Percentiles rank a stretch among this genome's conserved stretches.
phyloP scores from a whole-genome alignment of 169 alveolate genomes.

The Eimeria zaria region DNA sequence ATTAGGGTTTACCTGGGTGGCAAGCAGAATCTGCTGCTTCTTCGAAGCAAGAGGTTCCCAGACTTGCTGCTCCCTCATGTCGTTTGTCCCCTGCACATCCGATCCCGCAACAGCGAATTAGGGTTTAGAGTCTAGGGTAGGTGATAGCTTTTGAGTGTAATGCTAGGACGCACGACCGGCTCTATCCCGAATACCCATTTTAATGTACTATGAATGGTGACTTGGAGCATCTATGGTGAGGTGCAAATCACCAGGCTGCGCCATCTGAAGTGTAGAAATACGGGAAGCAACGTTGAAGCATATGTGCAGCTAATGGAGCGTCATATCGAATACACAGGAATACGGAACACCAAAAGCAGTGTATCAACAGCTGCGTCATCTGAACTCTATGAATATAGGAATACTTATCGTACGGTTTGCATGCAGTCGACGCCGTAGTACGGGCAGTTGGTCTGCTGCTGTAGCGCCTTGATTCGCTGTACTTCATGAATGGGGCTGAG shows the following conservation, averaged over 20 bases:
- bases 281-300: too few relatives aligned
- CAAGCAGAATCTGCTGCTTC: constrained; percentile 97
- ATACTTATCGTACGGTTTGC: constrained; percentile 85
- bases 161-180: not conserved
- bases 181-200: too few relatives aligned
- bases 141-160: not conserved
- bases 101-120: not conserved
- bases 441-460: constrained; percentile 92
- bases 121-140: constrained; percentile 17
- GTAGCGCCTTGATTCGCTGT: constrained; percentile 95
- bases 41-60: constrained; percentile 97
- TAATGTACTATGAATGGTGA: too few relatives aligned
- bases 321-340: too few relatives aligned
- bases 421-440: constrained; percentile 97
- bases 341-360: too few relatives aligned
- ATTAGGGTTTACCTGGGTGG: constrained; percentile 97
- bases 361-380: not conserved
- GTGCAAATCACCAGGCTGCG: too few relatives aligned
- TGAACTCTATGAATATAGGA: not conserved
- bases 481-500: constrained; percentile 93
- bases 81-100: constrained; percentile 83
- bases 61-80: constrained; percentile 96
- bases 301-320: too few relatives aligned
- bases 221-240: too few relatives aligned
- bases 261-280: too few relatives aligned